Evolutionary conservation across 805 yeast species (phyloP).

Genomic region (Metschnikowia hibisci): DNA sequence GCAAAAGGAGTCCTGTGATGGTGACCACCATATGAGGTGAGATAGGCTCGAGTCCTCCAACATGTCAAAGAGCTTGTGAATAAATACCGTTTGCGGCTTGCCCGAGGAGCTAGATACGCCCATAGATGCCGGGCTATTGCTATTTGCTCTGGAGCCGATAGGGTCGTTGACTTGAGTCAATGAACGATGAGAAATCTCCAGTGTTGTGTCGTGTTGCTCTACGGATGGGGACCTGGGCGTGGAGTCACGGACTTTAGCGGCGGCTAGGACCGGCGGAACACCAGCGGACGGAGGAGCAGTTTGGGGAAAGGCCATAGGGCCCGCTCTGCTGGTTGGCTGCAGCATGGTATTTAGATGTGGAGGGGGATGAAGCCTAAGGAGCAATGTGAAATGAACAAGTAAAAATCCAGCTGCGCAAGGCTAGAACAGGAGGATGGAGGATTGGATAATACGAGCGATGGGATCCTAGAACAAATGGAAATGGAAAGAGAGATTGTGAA

Average conservation of each 20-base stretch:
- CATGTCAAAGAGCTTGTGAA: conserved; percentile 89
- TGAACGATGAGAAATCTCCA: conserved; percentile 2
- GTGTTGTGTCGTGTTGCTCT: not conserved
- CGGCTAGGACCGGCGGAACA: not conserved
- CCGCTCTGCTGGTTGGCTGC: conserved; percentile 4
- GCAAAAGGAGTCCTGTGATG: conserved; percentile 64
- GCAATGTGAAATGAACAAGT: no score
- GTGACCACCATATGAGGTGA: conserved; percentile 85
- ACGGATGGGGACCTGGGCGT: conserved; percentile 5
- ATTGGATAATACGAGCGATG: no score
- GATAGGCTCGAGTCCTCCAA: conserved; percentile 69
- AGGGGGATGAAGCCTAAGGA: no score
- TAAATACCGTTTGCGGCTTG: conserved; percentile 52
- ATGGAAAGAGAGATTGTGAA: not conserved
- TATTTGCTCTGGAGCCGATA: conserved; percentile 5
- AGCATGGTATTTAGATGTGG: not conserved
- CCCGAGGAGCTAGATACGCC: conserved; percentile 12
- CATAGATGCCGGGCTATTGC: conserved; percentile 11
- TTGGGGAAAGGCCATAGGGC: conserved; percentile 4
- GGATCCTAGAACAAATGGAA: no score
- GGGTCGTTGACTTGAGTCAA: conserved; percentile 5
- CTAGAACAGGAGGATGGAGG: no score
- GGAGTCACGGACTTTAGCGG: conserved; percentile 1
- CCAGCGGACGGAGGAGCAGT: not conserved
- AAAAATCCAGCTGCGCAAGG: no score